Evolutionary conservation across 2,329 filamentous ascomycete genomes (phyloP).

Genomic region (Grosmannia penicillata): DNA sequence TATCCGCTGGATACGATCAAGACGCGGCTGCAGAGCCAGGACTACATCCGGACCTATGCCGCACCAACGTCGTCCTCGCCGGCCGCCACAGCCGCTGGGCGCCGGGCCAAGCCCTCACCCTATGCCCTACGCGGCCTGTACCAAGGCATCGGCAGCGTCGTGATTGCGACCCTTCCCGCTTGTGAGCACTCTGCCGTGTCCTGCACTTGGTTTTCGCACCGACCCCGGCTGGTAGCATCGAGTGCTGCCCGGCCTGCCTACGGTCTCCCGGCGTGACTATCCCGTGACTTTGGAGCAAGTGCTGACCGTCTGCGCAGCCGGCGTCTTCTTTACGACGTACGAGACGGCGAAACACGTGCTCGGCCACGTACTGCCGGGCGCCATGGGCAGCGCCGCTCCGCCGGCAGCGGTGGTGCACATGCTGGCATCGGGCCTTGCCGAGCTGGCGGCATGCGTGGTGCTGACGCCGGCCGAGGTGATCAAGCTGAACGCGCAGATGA

Average conservation of each 20-base stretch:
- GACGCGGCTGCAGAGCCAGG: constrained; percentile 66
- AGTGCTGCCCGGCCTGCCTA: too few species aligned
- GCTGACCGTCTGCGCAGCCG: constrained; percentile 39
- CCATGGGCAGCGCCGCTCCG: constrained; percentile 17
- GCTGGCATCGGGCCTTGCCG: constrained; percentile 58
- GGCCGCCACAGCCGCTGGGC: not conserved
- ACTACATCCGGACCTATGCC: constrained; percentile 49
- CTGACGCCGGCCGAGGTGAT: constrained; percentile 81
- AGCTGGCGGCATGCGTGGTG: constrained; percentile 74
- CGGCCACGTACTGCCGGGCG: constrained; percentile 27
- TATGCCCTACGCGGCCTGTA: constrained; percentile 56
- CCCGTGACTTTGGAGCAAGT: too few species aligned
- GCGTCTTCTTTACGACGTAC: constrained; percentile 82
- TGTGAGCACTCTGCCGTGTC: constrained; percentile 30
- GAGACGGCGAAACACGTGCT: constrained; percentile 59
- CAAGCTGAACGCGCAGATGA: constrained; percentile 88
- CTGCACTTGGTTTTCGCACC: too few species aligned
- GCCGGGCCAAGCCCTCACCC: constrained; percentile 22
- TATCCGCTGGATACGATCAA: constrained; percentile 87
- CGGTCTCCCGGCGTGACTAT: not conserved
- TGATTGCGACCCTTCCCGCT: constrained; percentile 78
- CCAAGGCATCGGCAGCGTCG: constrained; percentile 73
- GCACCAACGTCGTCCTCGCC: not conserved
- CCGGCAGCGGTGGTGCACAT: constrained; percentile 60
- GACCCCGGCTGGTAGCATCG: too few species aligned